phyloP scores from a whole-genome alignment of 768 basidiomycete genomes.

The Amanita phalloides region DNA sequence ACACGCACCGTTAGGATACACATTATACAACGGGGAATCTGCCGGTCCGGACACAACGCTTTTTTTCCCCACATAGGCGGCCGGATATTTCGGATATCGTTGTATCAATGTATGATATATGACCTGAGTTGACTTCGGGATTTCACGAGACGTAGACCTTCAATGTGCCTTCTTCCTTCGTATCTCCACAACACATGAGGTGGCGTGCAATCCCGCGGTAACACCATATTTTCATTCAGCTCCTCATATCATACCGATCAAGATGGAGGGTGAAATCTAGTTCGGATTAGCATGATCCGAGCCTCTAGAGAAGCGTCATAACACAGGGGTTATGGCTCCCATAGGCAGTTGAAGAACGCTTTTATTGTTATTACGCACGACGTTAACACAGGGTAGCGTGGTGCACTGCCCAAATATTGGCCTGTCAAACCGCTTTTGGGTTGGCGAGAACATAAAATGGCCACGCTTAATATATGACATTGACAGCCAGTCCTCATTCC shows the following conservation, averaged over 20 bases:
- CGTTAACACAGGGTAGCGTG: too few relatives aligned
- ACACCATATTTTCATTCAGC: neutral
- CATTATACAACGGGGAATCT: neutral
- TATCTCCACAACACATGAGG: neutral
- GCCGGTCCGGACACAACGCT: too few relatives aligned
- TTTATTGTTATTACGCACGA: too few relatives aligned
- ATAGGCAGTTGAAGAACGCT: neutral
- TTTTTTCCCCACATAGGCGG: too few relatives aligned
- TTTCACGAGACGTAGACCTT: neutral
- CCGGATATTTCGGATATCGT: too few relatives aligned
- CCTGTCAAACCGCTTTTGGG: too few relatives aligned
- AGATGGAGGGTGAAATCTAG: neutral
- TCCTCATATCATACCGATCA: neutral
- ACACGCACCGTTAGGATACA: neutral
- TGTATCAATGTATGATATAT: too few relatives aligned
- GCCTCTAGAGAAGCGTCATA: neutral
- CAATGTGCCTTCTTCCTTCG: neutral
- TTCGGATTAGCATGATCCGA: neutral
- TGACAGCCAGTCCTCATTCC: neutral
- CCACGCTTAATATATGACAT: too few relatives aligned
- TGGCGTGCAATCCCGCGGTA: neutral
- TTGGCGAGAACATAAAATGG: too few relatives aligned
- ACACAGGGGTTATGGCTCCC: neutral
- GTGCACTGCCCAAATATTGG: too few relatives aligned
- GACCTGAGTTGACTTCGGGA: too few relatives aligned